Evolutionary conservation across 192 early-diverging fungal species (phyloP).

Genomic region (Coemansia nantahalensis): DNA sequence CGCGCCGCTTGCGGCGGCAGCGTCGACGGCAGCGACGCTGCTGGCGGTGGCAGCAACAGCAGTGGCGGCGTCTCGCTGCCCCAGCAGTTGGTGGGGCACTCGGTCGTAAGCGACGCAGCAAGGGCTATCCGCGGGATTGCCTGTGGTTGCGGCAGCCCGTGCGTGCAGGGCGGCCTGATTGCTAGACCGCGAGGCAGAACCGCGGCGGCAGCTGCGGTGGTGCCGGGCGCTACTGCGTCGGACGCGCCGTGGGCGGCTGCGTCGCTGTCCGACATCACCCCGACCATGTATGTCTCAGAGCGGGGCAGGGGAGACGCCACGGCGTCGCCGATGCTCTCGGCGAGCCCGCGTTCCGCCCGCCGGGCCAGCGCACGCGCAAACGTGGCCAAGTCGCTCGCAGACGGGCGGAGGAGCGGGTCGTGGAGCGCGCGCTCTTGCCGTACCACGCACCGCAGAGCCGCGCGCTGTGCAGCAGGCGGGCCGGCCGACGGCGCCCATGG

Average conservation of each 20-base stretch:
- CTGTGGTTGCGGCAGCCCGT: no score
- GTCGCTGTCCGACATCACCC: conserved; percentile 28
- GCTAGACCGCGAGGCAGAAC: not conserved
- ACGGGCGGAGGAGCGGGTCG: conserved; percentile 43
- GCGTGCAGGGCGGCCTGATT: not conserved
- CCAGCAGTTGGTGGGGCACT: no score
- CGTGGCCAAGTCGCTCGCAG: conserved; percentile 8
- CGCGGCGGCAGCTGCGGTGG: not conserved
- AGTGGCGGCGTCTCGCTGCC: no score
- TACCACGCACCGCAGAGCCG: conserved; percentile 11
- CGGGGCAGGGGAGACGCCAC: conserved; percentile 41
- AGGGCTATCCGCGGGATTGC: no score
- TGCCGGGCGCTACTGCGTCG: no score
- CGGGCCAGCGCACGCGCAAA: conserved; percentile 11
- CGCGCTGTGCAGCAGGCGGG: not conserved
- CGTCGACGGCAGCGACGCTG: not conserved
- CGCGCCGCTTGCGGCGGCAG: conserved; percentile 9
- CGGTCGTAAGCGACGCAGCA: no score
- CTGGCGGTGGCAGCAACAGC: no score
- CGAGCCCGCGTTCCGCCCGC: conserved; percentile 17
- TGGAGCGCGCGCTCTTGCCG: conserved; percentile 16
- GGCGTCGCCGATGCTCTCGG: conserved; percentile 36
- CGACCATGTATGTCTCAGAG: conserved; percentile 29
- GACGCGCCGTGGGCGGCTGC: conserved; percentile 1
- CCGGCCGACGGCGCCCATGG: conserved; percentile 10